Evolutionary conservation across 2,329 filamentous ascomycete genomes (phyloP), one percentile per base, ranked within the genome.

Genomic region (Neofusicoccum kwambonambiense): DNA sequence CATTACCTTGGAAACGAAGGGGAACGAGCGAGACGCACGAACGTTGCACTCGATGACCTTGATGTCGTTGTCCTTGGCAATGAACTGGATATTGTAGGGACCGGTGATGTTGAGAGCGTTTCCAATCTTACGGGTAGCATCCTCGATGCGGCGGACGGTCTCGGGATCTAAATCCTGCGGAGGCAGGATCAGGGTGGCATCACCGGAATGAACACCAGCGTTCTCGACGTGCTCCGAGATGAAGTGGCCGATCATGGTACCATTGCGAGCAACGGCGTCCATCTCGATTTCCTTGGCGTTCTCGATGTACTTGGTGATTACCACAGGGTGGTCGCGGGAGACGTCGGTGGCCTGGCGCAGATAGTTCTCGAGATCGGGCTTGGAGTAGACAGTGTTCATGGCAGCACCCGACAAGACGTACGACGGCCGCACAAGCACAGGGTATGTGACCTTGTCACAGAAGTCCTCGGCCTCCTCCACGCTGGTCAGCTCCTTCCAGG

Each of bases 11-110:
- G 93, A 97, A 15, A 98, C 93, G 75, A 99, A 99, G 67, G 95
- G 95, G 85, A 97, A 97, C 0, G 94, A 98, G 69, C 95, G 87
- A 51, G 95, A 97, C 15, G 95, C 95, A 68, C 95, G 90, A 67
- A 98, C 95, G 74, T 99, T 99, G 81, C 95, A 98, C 81, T 99
- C 95, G 69, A 99, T 99, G 70, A 99, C 95, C 84, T 98, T 98
- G 84, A 99, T 98, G 70, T 98, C 94, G 77, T 98, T 98, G 78
- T 98, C 93, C 83, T 98, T 98, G 73, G 95, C 95, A 73, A 99
- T 99, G 82, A 99, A 98, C 77, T 99, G 95, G 68, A 99, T 99
- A 81, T 99, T 99, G 86, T 90, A 97, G 22, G 95, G 95, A 57
- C 95, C 95, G 45, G 95, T 98, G 64, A 99, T 90, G 76, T 98